phyloP scores from a whole-genome alignment of 352 stramenopile genomes.

The Proteromonas lacertae region DNA sequence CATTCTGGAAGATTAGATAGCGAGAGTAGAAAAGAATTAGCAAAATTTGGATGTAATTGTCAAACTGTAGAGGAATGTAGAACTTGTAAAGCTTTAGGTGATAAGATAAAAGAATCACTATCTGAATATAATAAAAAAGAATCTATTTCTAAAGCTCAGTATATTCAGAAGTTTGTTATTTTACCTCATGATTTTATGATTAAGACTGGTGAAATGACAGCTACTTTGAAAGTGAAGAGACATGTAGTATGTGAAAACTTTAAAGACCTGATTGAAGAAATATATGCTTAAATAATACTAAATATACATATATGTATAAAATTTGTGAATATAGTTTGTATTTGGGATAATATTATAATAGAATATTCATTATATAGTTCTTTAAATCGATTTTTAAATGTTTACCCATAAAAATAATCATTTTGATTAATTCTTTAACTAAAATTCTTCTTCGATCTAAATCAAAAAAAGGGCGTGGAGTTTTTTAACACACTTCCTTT shows the following conservation, averaged over 20 bases:
- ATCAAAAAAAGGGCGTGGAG: too few relatives aligned
- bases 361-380: too few relatives aligned
- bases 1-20: conserved; percentile 33
- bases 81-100: conserved; percentile 20
- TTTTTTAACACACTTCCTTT: too few relatives aligned
- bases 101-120: conserved; percentile 30
- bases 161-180: conserved; percentile 36
- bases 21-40: conserved; percentile 18
- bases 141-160: conserved; percentile 8
- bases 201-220: conserved; percentile 43
- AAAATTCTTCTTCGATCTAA: too few relatives aligned
- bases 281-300: too few relatives aligned
- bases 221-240: conserved; percentile 71
- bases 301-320: too few relatives aligned
- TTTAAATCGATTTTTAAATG: too few relatives aligned
- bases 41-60: conserved; percentile 21
- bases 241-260: conserved; percentile 58
- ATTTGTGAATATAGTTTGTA: too few relatives aligned
- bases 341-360: too few relatives aligned
- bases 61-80: conserved; percentile 29
- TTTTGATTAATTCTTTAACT: too few relatives aligned
- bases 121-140: conserved; percentile 8
- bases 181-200: conserved; percentile 54
- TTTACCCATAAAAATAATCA: too few relatives aligned
- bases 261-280: conserved; percentile 25